phyloP scores from a whole-genome alignment of 805 yeast genomes.

The Tetrapisispora iriomotensis region DNA sequence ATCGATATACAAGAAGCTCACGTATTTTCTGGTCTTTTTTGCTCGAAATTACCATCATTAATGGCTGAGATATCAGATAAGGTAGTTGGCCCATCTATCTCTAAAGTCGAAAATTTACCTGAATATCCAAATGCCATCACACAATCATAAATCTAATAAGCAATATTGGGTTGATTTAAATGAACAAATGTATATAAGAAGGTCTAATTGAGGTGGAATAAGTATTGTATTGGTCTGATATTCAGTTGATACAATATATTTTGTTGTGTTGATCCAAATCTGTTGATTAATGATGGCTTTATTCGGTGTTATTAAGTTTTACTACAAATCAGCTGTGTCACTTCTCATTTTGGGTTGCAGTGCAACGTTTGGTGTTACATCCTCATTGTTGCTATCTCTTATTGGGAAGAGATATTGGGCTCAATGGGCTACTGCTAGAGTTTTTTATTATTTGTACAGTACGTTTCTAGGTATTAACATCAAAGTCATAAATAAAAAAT shows the following conservation, averaged over 20 bases:
- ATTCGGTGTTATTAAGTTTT: not conserved
- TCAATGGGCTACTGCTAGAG: constrained; percentile 85
- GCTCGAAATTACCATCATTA: no score
- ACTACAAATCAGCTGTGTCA: not conserved
- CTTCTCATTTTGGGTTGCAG: not conserved
- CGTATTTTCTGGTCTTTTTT: no score
- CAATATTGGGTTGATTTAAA: no score
- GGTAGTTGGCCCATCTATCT: no score
- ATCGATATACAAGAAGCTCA: no score
- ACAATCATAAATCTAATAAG: no score
- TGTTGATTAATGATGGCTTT: not conserved
- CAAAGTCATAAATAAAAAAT: constrained; percentile 55
- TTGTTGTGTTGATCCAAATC: not conserved
- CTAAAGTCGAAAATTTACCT: no score
- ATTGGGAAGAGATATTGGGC: constrained; percentile 70
- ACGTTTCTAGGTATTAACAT: constrained; percentile 59
- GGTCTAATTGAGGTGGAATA: no score
- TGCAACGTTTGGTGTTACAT: constrained; percentile 45
- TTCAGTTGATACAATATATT: not conserved
- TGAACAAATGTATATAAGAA: no score
- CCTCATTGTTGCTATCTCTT: constrained; percentile 56
- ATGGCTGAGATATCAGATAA: no score
- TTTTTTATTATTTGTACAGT: constrained; percentile 56
- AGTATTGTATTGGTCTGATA: not conserved
- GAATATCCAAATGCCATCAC: no score